phyloP scores from a whole-genome alignment of 176 grass and related monocot genomes.

The Oryza rufipogon region DNA sequence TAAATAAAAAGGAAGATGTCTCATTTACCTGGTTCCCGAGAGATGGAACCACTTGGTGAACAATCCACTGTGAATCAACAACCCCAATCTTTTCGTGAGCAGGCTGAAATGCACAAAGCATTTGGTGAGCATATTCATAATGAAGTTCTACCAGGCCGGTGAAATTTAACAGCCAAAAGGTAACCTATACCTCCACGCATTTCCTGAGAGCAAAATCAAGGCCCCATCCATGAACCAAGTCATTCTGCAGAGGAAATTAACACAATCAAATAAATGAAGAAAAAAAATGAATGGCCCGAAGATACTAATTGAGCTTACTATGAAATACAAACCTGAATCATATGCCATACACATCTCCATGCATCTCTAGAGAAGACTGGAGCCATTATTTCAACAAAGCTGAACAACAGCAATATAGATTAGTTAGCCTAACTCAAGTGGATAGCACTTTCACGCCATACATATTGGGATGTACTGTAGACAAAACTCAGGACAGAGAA shows the following conservation, averaged over 20 bases:
- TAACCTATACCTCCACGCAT: conserved; percentile 71
- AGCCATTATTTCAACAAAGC: conserved; percentile 90
- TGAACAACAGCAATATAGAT: conserved; percentile 19
- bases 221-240: conserved; percentile 96
- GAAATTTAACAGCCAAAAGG: background rate
- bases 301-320: background rate
- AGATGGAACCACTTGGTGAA: conserved; percentile 81
- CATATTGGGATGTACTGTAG: background rate
- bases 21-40: conserved; percentile 72
- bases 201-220: conserved; percentile 79
- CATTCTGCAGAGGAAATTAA: conserved; percentile 51
- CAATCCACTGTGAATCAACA: conserved; percentile 82
- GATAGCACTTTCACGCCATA: background rate
- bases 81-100: conserved; percentile 88
- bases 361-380: conserved; percentile 72
- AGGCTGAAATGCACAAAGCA: conserved; percentile 45
- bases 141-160: background rate
- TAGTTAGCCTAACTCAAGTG: background rate
- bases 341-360: conserved; percentile 88
- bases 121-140: conserved; percentile 11
- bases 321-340: conserved; percentile 66
- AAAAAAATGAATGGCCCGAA: background rate
- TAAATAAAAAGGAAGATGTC: background rate
- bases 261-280: conserved; percentile 1
- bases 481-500: background rate